These are phyloP conservation scores for Paradendryphiella salina DNA, from an alignment of 2,329 filamentous ascomycete genomes.

Conservation along the genomic window DNA sequence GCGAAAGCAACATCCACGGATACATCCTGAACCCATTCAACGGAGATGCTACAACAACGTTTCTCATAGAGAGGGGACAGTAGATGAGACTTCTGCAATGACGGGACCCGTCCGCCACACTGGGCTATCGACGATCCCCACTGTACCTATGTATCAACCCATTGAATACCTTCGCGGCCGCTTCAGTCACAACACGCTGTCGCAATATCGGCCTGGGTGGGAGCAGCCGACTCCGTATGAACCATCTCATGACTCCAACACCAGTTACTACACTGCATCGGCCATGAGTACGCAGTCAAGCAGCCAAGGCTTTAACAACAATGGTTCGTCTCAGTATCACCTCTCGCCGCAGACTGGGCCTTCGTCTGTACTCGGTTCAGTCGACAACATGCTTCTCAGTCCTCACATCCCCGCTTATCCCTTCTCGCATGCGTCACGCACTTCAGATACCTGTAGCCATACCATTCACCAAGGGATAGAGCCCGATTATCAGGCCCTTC, in stretches of 20 bases:
- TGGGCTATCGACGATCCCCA: background rate
- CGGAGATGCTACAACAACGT: background rate
- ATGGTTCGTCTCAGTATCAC: constrained; percentile 2
- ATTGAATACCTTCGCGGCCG: background rate
- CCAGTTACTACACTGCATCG: background rate
- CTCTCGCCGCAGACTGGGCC: background rate
- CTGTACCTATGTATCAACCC: background rate
- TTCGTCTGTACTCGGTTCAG: background rate
- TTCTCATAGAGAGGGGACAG: background rate
- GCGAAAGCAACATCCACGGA: constrained; percentile 11
- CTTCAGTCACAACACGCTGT: background rate
- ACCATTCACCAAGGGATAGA: too few relatives aligned
- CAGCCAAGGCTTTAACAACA: background rate
- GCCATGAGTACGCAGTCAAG: constrained; percentile 10
- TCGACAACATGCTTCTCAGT: background rate
- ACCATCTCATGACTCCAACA: background rate
- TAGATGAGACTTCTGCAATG: background rate
- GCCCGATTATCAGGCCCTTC: too few relatives aligned
- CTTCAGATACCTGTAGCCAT: too few relatives aligned
- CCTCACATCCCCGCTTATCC: background rate
- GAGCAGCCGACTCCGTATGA: background rate
- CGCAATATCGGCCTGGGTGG: background rate
- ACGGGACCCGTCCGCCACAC: background rate
- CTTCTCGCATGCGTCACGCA: too few relatives aligned
- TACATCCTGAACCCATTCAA: constrained; percentile 1